Evolutionary conservation across 2,329 filamentous ascomycete genomes (phyloP), one percentile per base, ranked within the genome.

Genomic region (Ophiostoma pallidulum): DNA sequence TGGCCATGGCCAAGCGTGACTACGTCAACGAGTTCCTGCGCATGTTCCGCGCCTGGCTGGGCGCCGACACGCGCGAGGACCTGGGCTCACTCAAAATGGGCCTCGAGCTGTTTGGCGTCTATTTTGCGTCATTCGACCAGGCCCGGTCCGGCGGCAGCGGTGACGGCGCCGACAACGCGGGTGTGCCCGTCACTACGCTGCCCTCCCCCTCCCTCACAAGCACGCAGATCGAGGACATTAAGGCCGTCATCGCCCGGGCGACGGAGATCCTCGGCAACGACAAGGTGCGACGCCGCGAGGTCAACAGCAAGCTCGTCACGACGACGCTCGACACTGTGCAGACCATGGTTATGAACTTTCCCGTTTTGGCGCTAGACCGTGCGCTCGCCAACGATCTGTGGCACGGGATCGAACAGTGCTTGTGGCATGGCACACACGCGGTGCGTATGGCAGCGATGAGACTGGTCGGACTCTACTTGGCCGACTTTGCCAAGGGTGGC

Each of bases 361-460:
- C 87, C 28, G 73, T 83, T 1, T 72, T 95, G 36, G 74, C 79
- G 4, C 64, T 71, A 2, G 70, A 74, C 19, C 75, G 19, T 20
- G 10, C 8, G 28, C 32, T 32, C 9, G 36, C 78, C 33, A 71
- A 75, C 29, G 61, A 69, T n/a, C 67, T 95, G 31, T 98, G 92
- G 91, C 64, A 66, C 2, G 71, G 74, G 9, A 71, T 92, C 14
- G 76, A 80, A 47, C 70, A 73, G 32, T 84, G 83, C 55, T 74
- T 95, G 16, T 79, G 80, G 18, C 86, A 87, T 58, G 75, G 79
- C 2, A 79, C 92, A 54, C 67, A 77, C 2, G 78, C 80, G 63
- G 81, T 96, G 50, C 91, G 92, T 62, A 74, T 88, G 42, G 82
- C 81, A 8, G 79, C 88, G 16, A 78, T 89, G 10, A 82, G 78